These are phyloP conservation scores for Furcasterigmium furcatum DNA, from an alignment of 2,329 filamentous ascomycete genomes.

Conservation along the genomic window DNA sequence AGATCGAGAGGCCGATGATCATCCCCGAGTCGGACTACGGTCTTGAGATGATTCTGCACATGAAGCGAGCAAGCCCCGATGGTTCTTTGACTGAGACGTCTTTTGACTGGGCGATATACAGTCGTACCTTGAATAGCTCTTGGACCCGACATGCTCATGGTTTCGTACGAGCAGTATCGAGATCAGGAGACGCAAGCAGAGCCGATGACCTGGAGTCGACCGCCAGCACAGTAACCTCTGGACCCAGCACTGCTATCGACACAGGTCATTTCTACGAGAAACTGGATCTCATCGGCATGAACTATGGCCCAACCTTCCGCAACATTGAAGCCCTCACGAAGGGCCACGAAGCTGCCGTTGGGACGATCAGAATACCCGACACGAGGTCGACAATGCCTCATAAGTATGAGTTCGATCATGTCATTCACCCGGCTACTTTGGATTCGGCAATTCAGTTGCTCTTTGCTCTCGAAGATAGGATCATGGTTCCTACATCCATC, in stretches of 20 bases:
- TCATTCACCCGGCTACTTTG: constrained; percentile 56
- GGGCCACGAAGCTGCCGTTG: constrained; percentile 27
- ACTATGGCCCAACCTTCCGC: constrained; percentile 47
- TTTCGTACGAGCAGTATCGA: neutral
- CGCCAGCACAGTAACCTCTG: neutral
- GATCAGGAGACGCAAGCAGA: neutral
- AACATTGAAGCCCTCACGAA: constrained; percentile 37
- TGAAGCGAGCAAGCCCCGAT: constrained; percentile 23
- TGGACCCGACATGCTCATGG: constrained; percentile 11
- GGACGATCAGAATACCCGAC: constrained; percentile 40
- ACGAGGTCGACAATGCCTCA: constrained; percentile 50
- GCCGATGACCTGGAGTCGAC: neutral
- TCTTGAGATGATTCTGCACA: constrained; percentile 46
- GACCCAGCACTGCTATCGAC: neutral
- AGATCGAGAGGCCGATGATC: constrained; percentile 48
- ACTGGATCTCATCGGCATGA: constrained; percentile 47
- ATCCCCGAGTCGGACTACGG: constrained; percentile 42
- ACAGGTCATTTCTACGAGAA: constrained; percentile 42
- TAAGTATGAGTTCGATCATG: constrained; percentile 48
- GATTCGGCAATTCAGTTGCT: constrained; percentile 54
- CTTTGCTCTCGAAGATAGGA: constrained; percentile 38
- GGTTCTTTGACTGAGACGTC: constrained; percentile 25
- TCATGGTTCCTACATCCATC: constrained; percentile 48
- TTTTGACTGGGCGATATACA: constrained; percentile 43
- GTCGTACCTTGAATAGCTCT: constrained; percentile 33